Evolutionary conservation across 352 stramenopile genomes (phyloP), one percentile per base, ranked within the genome.

Genomic region (Phytophthora crassamura): DNA sequence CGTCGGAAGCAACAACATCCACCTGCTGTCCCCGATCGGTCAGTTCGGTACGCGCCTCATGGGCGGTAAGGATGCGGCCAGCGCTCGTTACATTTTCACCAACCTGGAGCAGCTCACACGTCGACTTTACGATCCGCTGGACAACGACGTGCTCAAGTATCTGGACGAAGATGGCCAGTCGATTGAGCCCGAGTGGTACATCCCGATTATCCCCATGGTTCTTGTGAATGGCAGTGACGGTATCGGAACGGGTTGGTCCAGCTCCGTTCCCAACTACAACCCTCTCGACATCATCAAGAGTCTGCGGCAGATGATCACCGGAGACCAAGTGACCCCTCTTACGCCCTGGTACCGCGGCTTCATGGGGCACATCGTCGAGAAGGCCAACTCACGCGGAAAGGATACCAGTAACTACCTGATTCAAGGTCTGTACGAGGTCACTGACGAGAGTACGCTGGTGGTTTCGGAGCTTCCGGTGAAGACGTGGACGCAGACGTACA

Each of bases 1-100:
- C 76, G 95, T 99, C 25, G 97, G 98, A 20, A 98, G 96, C 55
- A 99, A 99, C 77, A 99, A 99, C 74, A 84, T 99, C 9, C 96
- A 98, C 57, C 80, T 99, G 9, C 75, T 99, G 14, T 93, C 89
- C 4, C 97, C 97, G 4, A 96, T 91, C 39, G 98, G 98, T 59
- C 97, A 99, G 74, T 99, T 99, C 56, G 98, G 98, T 79, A 99
- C 97, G 34, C 86, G 98, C 42, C 77, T 99, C 18, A 91, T 97
- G 67, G 97, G 98, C 42, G 98, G 98, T 45, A 99, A 98, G 70
- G 98, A 99, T 82, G 78, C 92, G 0, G 91, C 94, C 35, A 97
- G 86, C 30, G 68, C 93, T 83, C 89, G 94, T 94, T 98, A 98
- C 54, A 97, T 98, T 67, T 98, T 97, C 70, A 98, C 94, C 2